Conservation (phyloP, 1,139 yeast genomes). For the Yamadazyma oceani region DNA sequence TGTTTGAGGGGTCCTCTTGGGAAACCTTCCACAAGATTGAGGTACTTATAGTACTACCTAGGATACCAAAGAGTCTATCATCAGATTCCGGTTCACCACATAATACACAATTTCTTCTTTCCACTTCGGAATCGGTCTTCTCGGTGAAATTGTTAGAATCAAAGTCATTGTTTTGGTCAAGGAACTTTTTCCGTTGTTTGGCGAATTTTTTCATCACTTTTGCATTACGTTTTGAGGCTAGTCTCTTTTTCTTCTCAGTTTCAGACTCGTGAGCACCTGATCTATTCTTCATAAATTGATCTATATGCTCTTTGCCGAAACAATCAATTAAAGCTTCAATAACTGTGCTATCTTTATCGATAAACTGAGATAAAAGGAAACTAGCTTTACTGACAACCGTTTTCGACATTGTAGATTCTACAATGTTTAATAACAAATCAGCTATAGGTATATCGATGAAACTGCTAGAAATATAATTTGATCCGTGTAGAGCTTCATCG, state of each 20-base stretch:
- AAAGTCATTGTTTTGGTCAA: slow-evolving; percentile 30
- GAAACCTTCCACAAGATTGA: slow-evolving; percentile 54
- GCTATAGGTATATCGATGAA: slow-evolving; percentile 57
- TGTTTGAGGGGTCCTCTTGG: slow-evolving; percentile 11
- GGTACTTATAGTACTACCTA: slow-evolving; percentile 39
- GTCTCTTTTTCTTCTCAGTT: slow-evolving; percentile 45
- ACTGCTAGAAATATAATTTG: slow-evolving; percentile 37
- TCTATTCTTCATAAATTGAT: slow-evolving; percentile 35
- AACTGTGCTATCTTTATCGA: slow-evolving; percentile 48
- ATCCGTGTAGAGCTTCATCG: slow-evolving; percentile 45
- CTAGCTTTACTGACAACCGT: slow-evolving; percentile 55
- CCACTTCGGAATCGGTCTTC: slow-evolving; percentile 8
- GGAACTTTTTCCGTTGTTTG: slow-evolving; percentile 39
- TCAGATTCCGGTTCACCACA: slow-evolving; percentile 60
- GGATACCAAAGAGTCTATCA: slow-evolving; percentile 53
- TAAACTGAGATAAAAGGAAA: slow-evolving; percentile 48
- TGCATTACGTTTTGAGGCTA: slow-evolving; percentile 37
- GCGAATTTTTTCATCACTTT: slow-evolving; percentile 45
- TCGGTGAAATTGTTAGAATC: slow-evolving; percentile 11
- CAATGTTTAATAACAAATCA: slow-evolving; percentile 51
- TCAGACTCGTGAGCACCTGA: slow-evolving; percentile 29
- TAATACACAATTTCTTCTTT: slow-evolving; percentile 53
- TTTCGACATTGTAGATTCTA: slow-evolving; percentile 52
- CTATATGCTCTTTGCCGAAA: slow-evolving; percentile 57
- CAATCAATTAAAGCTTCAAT: slow-evolving; percentile 52